phyloP scores from a whole-genome alignment of 2,329 filamentous ascomycete species.

The Colletotrichum destructivum region DNA sequence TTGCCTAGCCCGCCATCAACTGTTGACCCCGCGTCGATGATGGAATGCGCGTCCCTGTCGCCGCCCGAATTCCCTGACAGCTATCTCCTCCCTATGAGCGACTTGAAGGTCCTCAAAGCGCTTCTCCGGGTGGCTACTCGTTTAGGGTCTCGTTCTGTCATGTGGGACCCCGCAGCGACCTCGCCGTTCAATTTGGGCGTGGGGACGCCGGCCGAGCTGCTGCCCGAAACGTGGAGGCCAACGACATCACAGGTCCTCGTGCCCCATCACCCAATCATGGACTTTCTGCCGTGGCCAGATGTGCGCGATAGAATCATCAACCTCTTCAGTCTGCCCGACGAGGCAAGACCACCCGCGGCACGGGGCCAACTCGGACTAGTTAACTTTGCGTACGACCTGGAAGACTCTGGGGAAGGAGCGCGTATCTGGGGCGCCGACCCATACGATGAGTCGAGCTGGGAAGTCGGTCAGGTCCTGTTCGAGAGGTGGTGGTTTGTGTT shows the following conservation, averaged over 20 bases:
- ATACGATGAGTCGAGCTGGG: slow-evolving; percentile 66
- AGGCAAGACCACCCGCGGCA: slow-evolving; percentile 63
- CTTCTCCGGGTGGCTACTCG: slow-evolving; percentile 63
- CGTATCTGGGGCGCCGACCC: slow-evolving; percentile 66
- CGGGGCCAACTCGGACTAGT: slow-evolving; percentile 63
- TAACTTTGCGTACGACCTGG: slow-evolving; percentile 70
- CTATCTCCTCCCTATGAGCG: slow-evolving; percentile 63
- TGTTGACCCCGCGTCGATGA: slow-evolving; percentile 36
- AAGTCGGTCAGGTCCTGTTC: slow-evolving; percentile 72
- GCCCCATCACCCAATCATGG: slow-evolving; percentile 71
- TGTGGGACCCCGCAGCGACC: slow-evolving; percentile 63
- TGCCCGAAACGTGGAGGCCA: slow-evolving; percentile 66
- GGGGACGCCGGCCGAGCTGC: slow-evolving; percentile 51
- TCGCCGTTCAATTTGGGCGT: slow-evolving; percentile 61
- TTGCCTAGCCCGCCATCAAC: slow-evolving; percentile 24
- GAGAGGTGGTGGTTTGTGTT: slow-evolving; percentile 74
- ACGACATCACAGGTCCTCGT: slow-evolving; percentile 64
- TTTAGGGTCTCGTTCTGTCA: slow-evolving; percentile 56
- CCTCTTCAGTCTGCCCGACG: slow-evolving; percentile 64
- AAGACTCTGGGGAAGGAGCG: slow-evolving; percentile 67
- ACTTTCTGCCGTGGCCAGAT: slow-evolving; percentile 71
- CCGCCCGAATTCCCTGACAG: slow-evolving; percentile 59
- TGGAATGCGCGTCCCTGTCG: slow-evolving; percentile 32
- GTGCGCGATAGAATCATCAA: slow-evolving; percentile 68
- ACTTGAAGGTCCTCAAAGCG: slow-evolving; percentile 64